Conservation (phyloP, 2,329 filamentous ascomycete genomes). For the Shiraia bambusicola region DNA sequence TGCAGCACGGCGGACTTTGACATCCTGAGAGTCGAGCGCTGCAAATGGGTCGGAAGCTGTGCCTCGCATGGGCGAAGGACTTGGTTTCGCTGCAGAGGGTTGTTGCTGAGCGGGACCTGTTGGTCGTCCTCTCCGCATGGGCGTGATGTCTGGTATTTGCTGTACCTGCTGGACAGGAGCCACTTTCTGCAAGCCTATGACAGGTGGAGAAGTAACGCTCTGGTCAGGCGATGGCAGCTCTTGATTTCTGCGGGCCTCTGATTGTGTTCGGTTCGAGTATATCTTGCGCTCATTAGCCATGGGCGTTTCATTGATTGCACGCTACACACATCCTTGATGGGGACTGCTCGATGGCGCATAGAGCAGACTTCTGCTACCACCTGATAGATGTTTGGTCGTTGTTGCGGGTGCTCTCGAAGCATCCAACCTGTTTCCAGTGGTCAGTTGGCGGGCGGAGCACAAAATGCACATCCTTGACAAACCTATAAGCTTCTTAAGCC, state of each 20-base stretch:
- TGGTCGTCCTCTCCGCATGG: slow-evolving; percentile 87
- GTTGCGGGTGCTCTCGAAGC: slow-evolving; percentile 78
- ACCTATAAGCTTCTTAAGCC: slow-evolving; percentile 89
- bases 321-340: slow-evolving; percentile 76
- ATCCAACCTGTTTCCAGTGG: slow-evolving; percentile 67
- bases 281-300: slow-evolving; percentile 45
- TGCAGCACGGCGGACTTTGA: slow-evolving; percentile 50
- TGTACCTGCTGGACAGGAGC: slow-evolving; percentile 71
- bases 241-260: slow-evolving; percentile 63
- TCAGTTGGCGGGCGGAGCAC: slow-evolving; percentile 13
- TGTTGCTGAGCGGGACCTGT: slow-evolving; percentile 53
- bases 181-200: slow-evolving; percentile 79
- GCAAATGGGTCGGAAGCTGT: slow-evolving; percentile 83
- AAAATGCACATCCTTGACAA: slow-evolving; percentile 35
- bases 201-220: slow-evolving; percentile 57
- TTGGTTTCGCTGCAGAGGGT: slow-evolving; percentile 54
- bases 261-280: slow-evolving; percentile 58
- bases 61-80: slow-evolving; percentile 68
- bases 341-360: slow-evolving; percentile 84
- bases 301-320: background rate
- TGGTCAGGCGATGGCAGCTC: slow-evolving; percentile 59
- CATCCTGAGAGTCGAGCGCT: slow-evolving; percentile 72
- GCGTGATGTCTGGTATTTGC: slow-evolving; percentile 82
- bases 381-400: slow-evolving; percentile 90
- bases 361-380: slow-evolving; percentile 81